Evolutionary conservation across 257 asterid genomes (phyloP).

Genomic region (Capsicum chinense): DNA sequence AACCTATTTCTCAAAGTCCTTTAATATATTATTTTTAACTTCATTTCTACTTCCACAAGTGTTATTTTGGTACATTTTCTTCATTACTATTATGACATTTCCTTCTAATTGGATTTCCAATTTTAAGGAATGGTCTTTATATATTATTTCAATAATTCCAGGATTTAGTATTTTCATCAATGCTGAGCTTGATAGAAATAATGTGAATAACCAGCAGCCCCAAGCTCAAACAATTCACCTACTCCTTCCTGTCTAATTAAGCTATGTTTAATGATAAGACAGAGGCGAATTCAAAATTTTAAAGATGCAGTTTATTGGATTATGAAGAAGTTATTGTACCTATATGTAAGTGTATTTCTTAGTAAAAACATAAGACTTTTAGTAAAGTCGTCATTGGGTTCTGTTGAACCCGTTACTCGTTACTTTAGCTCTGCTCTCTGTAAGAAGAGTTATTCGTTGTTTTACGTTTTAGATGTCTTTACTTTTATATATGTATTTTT

Average conservation of each 20-base stretch:
- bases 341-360: no score
- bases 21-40: background rate
- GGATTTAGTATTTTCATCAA: background rate
- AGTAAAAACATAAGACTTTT: no score
- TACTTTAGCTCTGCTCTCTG: background rate
- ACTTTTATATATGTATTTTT: no score
- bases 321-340: no score
- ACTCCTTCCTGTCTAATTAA: background rate
- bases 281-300: no score
- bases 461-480: background rate
- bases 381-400: background rate
- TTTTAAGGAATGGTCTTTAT: background rate
- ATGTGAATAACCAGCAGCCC: background rate
- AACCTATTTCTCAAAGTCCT: background rate
- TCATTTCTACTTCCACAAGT: background rate
- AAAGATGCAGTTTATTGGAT: no score
- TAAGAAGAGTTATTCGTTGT: no score
- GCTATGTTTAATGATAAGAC: background rate
- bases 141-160: background rate
- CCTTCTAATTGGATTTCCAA: no score
- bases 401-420: no score
- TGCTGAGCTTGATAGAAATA: background rate
- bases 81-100: background rate
- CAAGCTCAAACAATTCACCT: background rate
- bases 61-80: conserved; percentile 4